Evolutionary conservation across 208 protist genomes (phyloP), one percentile per base, ranked within the genome.

Genomic region (Crithidia fasciculata): DNA sequence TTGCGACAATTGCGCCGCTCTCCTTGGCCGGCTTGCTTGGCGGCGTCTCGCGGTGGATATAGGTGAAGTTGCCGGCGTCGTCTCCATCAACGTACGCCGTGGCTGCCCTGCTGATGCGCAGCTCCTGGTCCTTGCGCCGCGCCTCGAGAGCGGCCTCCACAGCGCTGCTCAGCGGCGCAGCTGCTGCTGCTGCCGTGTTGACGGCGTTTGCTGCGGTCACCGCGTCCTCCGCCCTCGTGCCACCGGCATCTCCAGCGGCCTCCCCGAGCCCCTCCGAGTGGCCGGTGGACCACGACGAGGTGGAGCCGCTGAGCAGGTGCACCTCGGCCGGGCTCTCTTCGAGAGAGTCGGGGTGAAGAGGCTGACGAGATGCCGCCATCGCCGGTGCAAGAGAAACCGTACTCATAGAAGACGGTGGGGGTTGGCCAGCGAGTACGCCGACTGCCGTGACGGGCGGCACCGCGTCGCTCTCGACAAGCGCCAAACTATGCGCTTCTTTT

Each of bases 61-160:
- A 66, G 19, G 45, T 66, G 45, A 66, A 41, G 8, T 66, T 66
- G 41, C 39, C 59, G 5, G 41, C 19, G 41, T 52, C 60, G 60
- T 66, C 40, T 2, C 5, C 43, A 54, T 66, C 60, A 2, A 10
- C 41, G 18, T 52, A 64, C 59, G 59, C 6, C 8, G 5, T 37
- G 5, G 57, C 57, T 7, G 57, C 8, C n/a, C 8, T 7, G 5
- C 13, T 13, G 9, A 49, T 13, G 9, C 45, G 7, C 9, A 49
- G 45, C 45, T 49, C 9, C 45, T 49, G 45, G 16, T 55, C 50
- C 50, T 55, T 15, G 50, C 15, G 15, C 50, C 8, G 15, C 8
- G 8, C 12, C 12, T 55, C 50, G 50, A 55, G 15, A 19, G 50
- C 12, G 50, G 15, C 6, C 16, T 55, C n/a, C 45, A 13, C 45